Conservation (phyloP, 2,329 filamentous ascomycete species). For the Leptosphaerulina australis region DNA sequence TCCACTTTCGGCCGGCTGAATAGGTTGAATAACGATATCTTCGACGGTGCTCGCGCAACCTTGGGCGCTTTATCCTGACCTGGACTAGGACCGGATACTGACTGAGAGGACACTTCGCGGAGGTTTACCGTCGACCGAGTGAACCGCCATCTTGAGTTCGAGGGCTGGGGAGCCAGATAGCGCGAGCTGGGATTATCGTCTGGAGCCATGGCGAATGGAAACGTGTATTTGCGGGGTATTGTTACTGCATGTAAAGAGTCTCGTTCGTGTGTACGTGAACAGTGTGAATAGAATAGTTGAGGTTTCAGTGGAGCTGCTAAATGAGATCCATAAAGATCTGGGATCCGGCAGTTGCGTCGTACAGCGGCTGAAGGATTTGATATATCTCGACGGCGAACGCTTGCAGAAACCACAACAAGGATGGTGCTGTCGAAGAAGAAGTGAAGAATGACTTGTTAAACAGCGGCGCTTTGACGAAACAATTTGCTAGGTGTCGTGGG, state of each 20-base stretch:
- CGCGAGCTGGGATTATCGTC: conserved; percentile 34
- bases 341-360: conserved; percentile 1
- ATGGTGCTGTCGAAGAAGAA: conserved; percentile 10
- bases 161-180: conserved; percentile 28
- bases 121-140: conserved; percentile 42
- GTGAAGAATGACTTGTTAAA: conserved; percentile 3
- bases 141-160: conserved; percentile 47
- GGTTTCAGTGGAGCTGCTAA: background rate
- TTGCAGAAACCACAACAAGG: conserved; percentile 4
- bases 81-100: conserved; percentile 7
- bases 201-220: conserved; percentile 35
- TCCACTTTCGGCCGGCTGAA: conserved; percentile 59
- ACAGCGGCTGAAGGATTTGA: background rate
- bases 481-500: conserved; percentile 16
- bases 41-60: conserved; percentile 46
- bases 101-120: conserved; percentile 10
- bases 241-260: conserved; percentile 23
- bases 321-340: background rate
- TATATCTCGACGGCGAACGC: conserved; percentile 5
- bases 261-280: background rate
- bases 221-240: conserved; percentile 19
- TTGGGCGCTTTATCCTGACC: conserved; percentile 27
- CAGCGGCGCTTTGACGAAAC: conserved; percentile 17
- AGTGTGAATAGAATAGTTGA: background rate
- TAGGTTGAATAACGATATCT: conserved; percentile 57